Conservation (phyloP, 805 yeast species). For the Candida morakotiae region DNA sequence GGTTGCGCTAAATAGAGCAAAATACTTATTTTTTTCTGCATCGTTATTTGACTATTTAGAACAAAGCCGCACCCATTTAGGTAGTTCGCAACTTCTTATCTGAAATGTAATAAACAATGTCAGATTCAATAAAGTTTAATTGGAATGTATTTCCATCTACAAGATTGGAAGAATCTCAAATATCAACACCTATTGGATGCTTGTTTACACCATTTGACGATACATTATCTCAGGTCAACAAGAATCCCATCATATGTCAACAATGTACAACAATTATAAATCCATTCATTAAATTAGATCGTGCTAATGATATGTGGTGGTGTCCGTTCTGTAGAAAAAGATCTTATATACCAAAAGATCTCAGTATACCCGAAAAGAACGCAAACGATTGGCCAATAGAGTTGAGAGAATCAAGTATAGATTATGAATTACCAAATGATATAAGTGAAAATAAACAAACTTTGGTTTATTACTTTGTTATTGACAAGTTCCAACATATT, state of each 20-base stretch:
- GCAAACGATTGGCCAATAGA: slow-evolving; percentile 24
- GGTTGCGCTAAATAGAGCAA: no score
- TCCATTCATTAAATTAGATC: slow-evolving; percentile 26
- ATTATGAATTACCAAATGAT: slow-evolving; percentile 27
- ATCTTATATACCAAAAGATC: slow-evolving; percentile 18
- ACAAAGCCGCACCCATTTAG: no score
- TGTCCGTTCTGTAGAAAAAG: slow-evolving; percentile 32
- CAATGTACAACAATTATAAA: slow-evolving; percentile 25
- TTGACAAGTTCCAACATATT: slow-evolving; percentile 27
- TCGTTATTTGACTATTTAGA: no score
- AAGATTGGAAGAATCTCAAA: slow-evolving; percentile 27
- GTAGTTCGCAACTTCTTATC: no score
- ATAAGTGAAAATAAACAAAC: slow-evolving; percentile 12
- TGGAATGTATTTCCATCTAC: slow-evolving; percentile 57
- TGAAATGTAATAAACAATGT: no score
- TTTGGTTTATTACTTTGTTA: slow-evolving; percentile 18
- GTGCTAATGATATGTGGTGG: slow-evolving; percentile 31
- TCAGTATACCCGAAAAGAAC: slow-evolving; percentile 11
- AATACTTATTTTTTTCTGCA: no score
- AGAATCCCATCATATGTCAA: slow-evolving; percentile 21
- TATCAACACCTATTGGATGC: slow-evolving; percentile 36
- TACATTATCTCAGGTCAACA: background rate
- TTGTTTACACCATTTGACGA: slow-evolving; percentile 22
- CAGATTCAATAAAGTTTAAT: slow-evolving; percentile 44
- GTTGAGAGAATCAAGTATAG: slow-evolving; percentile 23